Base-by-base conservation (phyloP, 2,329 filamentous ascomycete species). In the Ceratocystis albifundus region DNA sequence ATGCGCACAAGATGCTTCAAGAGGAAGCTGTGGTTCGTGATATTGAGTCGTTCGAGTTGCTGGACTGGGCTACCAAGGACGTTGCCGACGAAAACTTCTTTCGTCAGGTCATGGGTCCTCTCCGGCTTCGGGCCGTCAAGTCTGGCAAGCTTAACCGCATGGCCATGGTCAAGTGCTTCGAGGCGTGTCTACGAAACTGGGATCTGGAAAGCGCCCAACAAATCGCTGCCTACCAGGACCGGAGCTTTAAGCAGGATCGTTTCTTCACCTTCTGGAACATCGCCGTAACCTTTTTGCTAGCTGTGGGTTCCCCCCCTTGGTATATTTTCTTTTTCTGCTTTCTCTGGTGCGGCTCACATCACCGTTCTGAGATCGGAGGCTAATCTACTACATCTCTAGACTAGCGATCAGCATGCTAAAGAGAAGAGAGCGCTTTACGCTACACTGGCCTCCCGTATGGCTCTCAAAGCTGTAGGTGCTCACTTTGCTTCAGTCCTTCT, bases 261-360 rank as follows among this genome's bases (percentile, higher is more conserved):
- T 74, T 74, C 1, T 80, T 78, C 66, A 75, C 82, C 72, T 84
- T 83, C 68, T 82, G 78, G 77, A 83, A 80, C 68, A 83, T 84
- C 69, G 74, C 77, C 22, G 75, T 81, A 17, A 84, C 80, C 0
- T 79, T 81, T 68, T 70, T 84, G 41, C 76, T 84, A 65, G 79
- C 82, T 65, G 81, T 84, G 72, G 70, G 78, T 72, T 41, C 17
- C 10, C 20, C 2, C 36, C 36, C 36, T 41, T 41, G 3, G 36
- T 41, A 41, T 12, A 41, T 41, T 15, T 41, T 41, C 36, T 41
- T 41, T 41, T 41, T 53, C 2, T 12, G 17, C 10, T 57, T 32
- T 15, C 6, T 5, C 22, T 28, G 20, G 10, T 15, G 25, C 8
- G 7, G 48, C 53, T 8, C 63, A 20, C 7, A 2, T 32, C 1